Evolutionary conservation across 2,329 filamentous ascomycete species (phyloP).

Genomic region (Aphanocladium album): DNA sequence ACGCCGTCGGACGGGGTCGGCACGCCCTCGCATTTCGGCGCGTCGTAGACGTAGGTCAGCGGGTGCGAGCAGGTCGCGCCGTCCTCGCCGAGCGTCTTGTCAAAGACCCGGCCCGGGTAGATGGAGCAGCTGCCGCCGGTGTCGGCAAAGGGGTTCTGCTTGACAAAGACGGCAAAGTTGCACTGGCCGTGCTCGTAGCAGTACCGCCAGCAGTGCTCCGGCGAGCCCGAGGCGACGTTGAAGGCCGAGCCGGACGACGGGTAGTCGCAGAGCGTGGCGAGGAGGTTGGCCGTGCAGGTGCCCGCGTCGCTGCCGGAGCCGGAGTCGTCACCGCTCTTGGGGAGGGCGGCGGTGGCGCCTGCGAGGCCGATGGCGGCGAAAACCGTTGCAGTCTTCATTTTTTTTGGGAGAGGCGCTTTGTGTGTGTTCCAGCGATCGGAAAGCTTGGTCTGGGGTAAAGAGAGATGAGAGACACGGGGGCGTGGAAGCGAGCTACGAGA

Average conservation of each 20-base stretch:
- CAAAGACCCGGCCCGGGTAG: constrained; percentile 24
- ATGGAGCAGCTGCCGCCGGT: constrained; percentile 26
- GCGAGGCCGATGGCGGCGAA: constrained; percentile 57
- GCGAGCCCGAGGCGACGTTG: constrained; percentile 23
- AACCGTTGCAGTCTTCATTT: neutral
- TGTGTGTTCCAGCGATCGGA: neutral
- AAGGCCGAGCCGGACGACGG: constrained; percentile 17
- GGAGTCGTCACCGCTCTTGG: no score
- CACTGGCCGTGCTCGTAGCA: constrained; percentile 26
- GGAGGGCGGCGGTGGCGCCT: constrained; percentile 69
- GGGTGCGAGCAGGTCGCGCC: constrained; percentile 15
- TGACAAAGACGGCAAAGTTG: constrained; percentile 25
- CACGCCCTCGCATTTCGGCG: constrained; percentile 19
- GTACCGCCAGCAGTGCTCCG: constrained; percentile 24
- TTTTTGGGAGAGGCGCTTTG: no score
- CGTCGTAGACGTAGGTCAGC: constrained; percentile 19
- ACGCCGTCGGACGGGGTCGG: neutral
- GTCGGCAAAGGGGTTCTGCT: constrained; percentile 24
- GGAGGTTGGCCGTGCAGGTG: constrained; percentile 24
- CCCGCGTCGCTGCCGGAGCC: no score
- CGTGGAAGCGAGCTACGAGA: no score
- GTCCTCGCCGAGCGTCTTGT: constrained; percentile 19
- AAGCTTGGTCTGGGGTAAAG: neutral
- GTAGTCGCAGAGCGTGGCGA: constrained; percentile 25
- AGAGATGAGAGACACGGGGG: no score